phyloP scores from a whole-genome alignment of 352 stramenopile genomes.

The Pythium rishiriense region DNA sequence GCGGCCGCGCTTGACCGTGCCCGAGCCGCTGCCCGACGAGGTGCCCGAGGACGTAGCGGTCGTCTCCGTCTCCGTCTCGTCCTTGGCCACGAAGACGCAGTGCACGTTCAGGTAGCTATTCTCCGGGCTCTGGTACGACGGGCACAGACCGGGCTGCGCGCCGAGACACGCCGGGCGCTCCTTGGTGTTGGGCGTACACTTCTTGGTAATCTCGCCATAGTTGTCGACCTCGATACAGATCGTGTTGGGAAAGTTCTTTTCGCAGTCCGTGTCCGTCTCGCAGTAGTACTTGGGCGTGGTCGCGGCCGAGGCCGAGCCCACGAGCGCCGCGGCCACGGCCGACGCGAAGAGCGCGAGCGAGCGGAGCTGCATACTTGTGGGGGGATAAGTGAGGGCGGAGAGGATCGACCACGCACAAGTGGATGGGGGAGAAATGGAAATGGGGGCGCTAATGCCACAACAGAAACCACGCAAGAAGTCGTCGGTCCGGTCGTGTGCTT shows the following conservation, averaged over 20 bases:
- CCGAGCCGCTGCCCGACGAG: constrained; percentile 17
- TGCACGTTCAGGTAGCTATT: constrained; percentile 79
- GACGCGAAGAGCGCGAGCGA: constrained; percentile 34
- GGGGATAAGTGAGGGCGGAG: not conserved
- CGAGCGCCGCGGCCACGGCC: constrained; percentile 27
- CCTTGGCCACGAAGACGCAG: constrained; percentile 79
- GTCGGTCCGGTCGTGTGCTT: not conserved
- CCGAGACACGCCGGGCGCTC: constrained; percentile 73
- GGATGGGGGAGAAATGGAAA: not conserved
- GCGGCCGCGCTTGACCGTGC: constrained; percentile 11
- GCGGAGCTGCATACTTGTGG: constrained; percentile 45
- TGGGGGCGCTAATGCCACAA: too few species aligned
- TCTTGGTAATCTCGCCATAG: constrained; percentile 68
- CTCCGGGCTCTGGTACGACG: constrained; percentile 74
- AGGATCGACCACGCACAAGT: too few species aligned
- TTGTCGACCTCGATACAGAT: constrained; percentile 80
- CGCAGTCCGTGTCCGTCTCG: constrained; percentile 71
- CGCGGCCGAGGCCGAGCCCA: constrained; percentile 25
- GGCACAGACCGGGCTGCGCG: constrained; percentile 67
- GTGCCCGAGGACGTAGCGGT: constrained; percentile 19
- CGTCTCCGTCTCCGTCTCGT: constrained; percentile 31
- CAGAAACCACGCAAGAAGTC: not conserved
- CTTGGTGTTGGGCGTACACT: constrained; percentile 84
- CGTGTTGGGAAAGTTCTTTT: constrained; percentile 59
- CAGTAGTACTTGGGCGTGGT: constrained; percentile 52